A percentile compares a stretch with the other conserved stretches of the same genome.
Conservation (phyloP, 83 land plant species). For the Larix sibirica region DNA sequence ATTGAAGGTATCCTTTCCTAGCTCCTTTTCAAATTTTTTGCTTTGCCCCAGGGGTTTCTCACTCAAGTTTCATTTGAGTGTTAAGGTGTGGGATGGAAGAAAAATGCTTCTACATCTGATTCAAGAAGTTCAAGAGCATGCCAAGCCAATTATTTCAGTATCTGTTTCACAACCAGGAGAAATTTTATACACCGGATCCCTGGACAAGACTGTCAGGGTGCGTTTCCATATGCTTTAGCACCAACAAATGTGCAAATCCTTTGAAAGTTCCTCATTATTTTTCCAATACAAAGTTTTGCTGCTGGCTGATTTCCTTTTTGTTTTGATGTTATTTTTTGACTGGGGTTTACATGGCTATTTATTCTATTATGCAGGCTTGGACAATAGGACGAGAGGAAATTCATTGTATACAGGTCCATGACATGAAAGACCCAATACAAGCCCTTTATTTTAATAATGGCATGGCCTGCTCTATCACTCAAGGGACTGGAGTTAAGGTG, state of each 20-base stretch:
- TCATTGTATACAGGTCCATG: slow-evolving; percentile 42
- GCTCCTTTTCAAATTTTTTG: neutral
- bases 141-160: slow-evolving; percentile 54
- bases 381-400: slow-evolving; percentile 44
- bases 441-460: slow-evolving; percentile 29
- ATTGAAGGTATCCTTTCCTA: slow-evolving; percentile 53
- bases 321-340: neutral
- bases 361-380: slow-evolving; percentile 55
- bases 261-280: neutral
- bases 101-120: slow-evolving; percentile 40
- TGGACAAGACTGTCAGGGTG: slow-evolving; percentile 75
- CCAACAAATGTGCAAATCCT: neutral
- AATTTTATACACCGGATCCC: slow-evolving; percentile 60
- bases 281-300: neutral
- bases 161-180: slow-evolving; percentile 36
- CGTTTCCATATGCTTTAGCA: slow-evolving; percentile 14
- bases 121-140: slow-evolving; percentile 54
- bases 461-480: slow-evolving; percentile 40
- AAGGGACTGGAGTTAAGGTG: slow-evolving; percentile 65
- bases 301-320: neutral
- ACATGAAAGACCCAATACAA: slow-evolving; percentile 58
- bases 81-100: slow-evolving; percentile 60
- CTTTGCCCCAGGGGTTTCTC: neutral
- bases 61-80: neutral
- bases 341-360: no score